phyloP scores from a whole-genome alignment of 257 asterid genomes.

The Lantana camara region DNA sequence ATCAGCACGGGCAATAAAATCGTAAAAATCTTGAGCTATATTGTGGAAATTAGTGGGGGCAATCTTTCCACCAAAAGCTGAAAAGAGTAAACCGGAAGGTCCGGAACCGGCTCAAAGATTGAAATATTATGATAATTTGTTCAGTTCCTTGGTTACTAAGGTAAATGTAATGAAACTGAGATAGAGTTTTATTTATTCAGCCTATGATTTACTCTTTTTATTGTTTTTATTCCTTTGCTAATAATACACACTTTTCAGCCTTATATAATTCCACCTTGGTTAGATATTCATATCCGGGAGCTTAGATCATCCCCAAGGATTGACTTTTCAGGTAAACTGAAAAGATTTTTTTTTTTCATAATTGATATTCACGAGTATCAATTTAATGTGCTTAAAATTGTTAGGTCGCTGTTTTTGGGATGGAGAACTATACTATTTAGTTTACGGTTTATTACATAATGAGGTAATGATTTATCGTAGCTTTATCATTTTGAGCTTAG shows the following conservation, averaged over 20 bases:
- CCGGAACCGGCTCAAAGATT: constrained; percentile 62
- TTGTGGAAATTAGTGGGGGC: constrained; percentile 91
- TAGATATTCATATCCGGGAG: constrained; percentile 89
- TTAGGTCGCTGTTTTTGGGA: constrained; percentile 89
- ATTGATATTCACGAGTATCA: neutral
- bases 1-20: neutral
- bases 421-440: constrained; percentile 85
- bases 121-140: too few species aligned
- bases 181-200: too few species aligned
- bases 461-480: constrained; percentile 47
- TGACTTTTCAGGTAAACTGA: constrained; percentile 87
- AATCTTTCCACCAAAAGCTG: constrained; percentile 62
- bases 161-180: constrained; percentile 63
- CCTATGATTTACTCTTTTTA: too few species aligned
- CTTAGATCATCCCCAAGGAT: constrained; percentile 71
- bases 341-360: constrained; percentile 7
- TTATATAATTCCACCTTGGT: too few species aligned
- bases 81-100: constrained; percentile 54
- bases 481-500: constrained; percentile 12
- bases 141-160: constrained; percentile 87
- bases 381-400: constrained; percentile 16
- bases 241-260: too few species aligned
- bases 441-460: constrained; percentile 93
- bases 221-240: too few species aligned
- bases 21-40: neutral